Percentiles rank a stretch among this genome's conserved stretches.
Conservation (phyloP, 495 filamentous ascomycete genomes). For the Penicillium steckii region DNA sequence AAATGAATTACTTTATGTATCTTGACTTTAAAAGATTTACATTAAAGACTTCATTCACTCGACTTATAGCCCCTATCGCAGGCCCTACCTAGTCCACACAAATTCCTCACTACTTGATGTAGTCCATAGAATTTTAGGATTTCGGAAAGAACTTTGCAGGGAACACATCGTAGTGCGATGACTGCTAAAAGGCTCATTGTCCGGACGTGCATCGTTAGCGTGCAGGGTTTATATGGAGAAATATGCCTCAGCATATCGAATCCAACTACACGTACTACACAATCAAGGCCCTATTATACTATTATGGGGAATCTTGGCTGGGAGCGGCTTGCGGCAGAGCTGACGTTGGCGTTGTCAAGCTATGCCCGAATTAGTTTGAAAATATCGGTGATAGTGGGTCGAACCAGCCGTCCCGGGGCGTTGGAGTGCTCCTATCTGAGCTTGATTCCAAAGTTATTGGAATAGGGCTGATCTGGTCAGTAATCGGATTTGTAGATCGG, state of each 20-base stretch:
- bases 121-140: no score
- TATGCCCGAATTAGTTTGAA: background rate
- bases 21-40: no score
- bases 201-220: background rate
- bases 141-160: no score
- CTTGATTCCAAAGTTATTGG: background rate
- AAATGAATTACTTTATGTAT: no score
- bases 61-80: no score
- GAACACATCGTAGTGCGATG: background rate
- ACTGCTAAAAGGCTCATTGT: background rate
- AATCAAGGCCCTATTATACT: background rate
- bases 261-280: background rate
- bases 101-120: no score
- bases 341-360: background rate
- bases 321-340: background rate
- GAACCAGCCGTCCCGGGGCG: background rate
- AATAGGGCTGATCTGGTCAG: background rate
- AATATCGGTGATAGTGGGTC: background rate
- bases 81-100: no score
- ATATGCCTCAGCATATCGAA: background rate
- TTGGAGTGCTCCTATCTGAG: background rate
- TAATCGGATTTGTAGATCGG: background rate
- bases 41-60: no score
- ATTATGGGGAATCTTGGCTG: background rate
- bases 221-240: background rate